Evolutionary conservation across 805 yeast species (phyloP).

Genomic region (Citeromyces matritensis): DNA sequence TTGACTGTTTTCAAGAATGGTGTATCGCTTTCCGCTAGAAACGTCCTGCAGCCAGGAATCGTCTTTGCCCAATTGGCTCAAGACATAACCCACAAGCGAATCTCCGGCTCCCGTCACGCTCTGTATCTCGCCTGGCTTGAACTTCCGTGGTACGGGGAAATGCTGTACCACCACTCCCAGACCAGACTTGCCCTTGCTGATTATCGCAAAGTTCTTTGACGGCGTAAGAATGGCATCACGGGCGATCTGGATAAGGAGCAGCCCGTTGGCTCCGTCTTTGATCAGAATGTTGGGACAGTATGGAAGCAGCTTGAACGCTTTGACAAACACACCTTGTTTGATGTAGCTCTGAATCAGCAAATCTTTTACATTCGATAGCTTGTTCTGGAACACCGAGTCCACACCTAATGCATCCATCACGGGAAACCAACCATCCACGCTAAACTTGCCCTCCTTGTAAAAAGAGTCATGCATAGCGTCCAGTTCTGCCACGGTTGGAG

Average conservation of each 20-base stretch:
- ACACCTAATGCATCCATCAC: slow-evolving; percentile 45
- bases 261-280: slow-evolving; percentile 57
- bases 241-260: slow-evolving; percentile 27
- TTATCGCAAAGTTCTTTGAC: slow-evolving; percentile 6
- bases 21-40: no score
- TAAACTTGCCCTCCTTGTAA: slow-evolving; percentile 19
- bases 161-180: slow-evolving; percentile 52
- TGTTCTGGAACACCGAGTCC: slow-evolving; percentile 11
- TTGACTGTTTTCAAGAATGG: no score
- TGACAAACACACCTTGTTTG: slow-evolving; percentile 39
- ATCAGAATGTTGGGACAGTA: slow-evolving; percentile 50
- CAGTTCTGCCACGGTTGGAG: slow-evolving; percentile 63
- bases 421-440: slow-evolving; percentile 57
- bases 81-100: slow-evolving; percentile 52
- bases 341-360: slow-evolving; percentile 13
- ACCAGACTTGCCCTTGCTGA: slow-evolving; percentile 11
- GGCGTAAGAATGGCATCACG: slow-evolving; percentile 6
- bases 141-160: slow-evolving; percentile 24
- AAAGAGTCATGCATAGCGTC: slow-evolving; percentile 36
- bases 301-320: slow-evolving; percentile 60
- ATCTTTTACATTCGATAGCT: slow-evolving; percentile 10
- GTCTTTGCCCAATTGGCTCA: slow-evolving; percentile 21
- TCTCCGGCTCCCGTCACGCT: slow-evolving; percentile 91
- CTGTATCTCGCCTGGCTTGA: slow-evolving; percentile 21
- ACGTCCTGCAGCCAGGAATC: neutral